A percentile compares a stretch with the other conserved stretches of the same genome.
phyloP scores from a whole-genome alignment of 441 rosid species.

The Populus trichocarpa region DNA sequence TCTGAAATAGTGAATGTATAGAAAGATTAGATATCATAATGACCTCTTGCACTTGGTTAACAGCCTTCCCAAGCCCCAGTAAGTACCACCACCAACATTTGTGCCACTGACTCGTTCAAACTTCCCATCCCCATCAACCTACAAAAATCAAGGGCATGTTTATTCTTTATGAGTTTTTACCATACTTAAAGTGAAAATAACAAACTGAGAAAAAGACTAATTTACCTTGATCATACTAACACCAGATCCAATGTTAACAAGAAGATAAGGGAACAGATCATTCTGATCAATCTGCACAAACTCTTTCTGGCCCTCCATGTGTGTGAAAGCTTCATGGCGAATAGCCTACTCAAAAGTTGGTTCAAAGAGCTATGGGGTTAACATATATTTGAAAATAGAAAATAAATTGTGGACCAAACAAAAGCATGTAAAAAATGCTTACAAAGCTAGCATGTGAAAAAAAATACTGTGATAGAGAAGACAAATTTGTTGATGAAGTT shows the following conservation, averaged over 20 bases:
- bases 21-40: conserved; percentile 16
- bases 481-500: neutral
- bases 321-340: conserved; percentile 99
- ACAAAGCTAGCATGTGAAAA: neutral
- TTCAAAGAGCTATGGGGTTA: conserved; percentile 6
- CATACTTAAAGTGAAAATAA: conserved; percentile 14
- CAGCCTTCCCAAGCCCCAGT: conserved; percentile 98
- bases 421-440: neutral
- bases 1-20: conserved; percentile 11
- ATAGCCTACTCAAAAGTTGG: conserved; percentile 61
- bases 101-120: conserved; percentile 98
- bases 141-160: conserved; percentile 22
- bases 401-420: neutral
- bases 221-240: conserved; percentile 97
- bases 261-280: conserved; percentile 96
- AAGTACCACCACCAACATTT: conserved; percentile 99
- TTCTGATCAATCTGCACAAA: conserved; percentile 91
- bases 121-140: conserved; percentile 99
- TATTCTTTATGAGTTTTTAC: conserved; percentile 3
- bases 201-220: conserved; percentile 9
- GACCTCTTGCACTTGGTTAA: conserved; percentile 97
- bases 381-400: neutral
- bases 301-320: conserved; percentile 90
- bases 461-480: neutral
- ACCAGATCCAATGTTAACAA: conserved; percentile 98